Evolutionary conservation across 2,329 filamentous ascomycete species (phyloP).

Genomic region (Thermoascus crustaceus): DNA sequence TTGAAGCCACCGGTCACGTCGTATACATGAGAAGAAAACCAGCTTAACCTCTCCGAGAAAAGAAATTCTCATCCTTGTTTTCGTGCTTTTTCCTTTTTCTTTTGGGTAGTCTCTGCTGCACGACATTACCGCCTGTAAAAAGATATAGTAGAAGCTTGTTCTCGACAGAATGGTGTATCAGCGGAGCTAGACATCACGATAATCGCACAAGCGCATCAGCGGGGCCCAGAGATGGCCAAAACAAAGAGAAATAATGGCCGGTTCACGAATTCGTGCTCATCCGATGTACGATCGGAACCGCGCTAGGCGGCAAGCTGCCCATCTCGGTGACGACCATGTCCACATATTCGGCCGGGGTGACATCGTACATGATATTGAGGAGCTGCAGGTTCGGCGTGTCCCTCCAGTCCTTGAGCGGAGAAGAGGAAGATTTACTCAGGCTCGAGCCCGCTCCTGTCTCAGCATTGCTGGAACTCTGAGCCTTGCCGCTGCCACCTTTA

Average conservation of each 20-base stretch:
- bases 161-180: too few relatives aligned
- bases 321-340: slow-evolving; percentile 87
- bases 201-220: slow-evolving; percentile 1
- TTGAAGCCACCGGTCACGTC: too few relatives aligned
- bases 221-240: too few relatives aligned
- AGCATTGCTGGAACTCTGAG: too few relatives aligned
- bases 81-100: too few relatives aligned
- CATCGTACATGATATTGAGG: slow-evolving; percentile 78
- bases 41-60: too few relatives aligned
- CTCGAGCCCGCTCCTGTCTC: slow-evolving; percentile 6
- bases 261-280: slow-evolving; percentile 40
- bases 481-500: slow-evolving; percentile 1
- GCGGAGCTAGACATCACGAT: not conserved
- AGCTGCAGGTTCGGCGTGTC: slow-evolving; percentile 55
- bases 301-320: slow-evolving; percentile 75
- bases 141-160: too few relatives aligned
- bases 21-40: too few relatives aligned
- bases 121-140: too few relatives aligned
- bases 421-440: slow-evolving; percentile 13
- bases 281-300: slow-evolving; percentile 67
- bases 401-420: slow-evolving; percentile 45
- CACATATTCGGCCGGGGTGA: slow-evolving; percentile 79
- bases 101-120: too few relatives aligned
- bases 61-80: too few relatives aligned
- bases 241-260: not conserved